Conservation (phyloP, 495 filamentous ascomycete species). For the Hyphodiscus hymeniophilus region DNA sequence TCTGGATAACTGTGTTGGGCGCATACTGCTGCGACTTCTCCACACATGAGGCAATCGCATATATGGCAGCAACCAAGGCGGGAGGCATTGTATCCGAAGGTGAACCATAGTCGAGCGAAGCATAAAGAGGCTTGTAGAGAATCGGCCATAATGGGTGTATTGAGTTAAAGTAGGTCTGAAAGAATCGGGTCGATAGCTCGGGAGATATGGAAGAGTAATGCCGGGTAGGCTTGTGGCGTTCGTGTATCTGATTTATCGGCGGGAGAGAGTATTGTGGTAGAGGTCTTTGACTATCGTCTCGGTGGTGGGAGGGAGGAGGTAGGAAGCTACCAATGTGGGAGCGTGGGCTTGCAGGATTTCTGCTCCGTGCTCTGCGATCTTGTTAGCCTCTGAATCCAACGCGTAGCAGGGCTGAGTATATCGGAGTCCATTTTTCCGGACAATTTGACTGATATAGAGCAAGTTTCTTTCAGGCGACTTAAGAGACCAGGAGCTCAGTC, state of each 20-base stretch:
- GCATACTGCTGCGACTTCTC: constrained; percentile 3
- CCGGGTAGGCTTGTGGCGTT: neutral
- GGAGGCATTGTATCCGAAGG: constrained; percentile 10
- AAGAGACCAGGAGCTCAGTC: too few relatives aligned
- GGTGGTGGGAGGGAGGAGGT: neutral
- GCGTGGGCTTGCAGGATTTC: neutral
- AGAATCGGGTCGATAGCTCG: constrained; percentile 10
- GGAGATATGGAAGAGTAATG: neutral
- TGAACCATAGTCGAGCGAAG: constrained; percentile 11
- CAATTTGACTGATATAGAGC: too few relatives aligned
- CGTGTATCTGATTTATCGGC: neutral
- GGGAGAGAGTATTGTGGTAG: neutral
- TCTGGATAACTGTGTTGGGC: neutral
- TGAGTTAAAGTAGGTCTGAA: constrained; percentile 18
- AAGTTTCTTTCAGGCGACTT: too few relatives aligned
- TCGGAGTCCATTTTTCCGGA: too few relatives aligned
- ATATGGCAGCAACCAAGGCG: constrained; percentile 16
- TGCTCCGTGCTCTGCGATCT: neutral
- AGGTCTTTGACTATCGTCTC: neutral
- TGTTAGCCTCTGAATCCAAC: neutral
- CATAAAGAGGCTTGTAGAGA: constrained; percentile 22
- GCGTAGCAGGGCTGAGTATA: too few relatives aligned
- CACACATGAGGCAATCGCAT: constrained; percentile 19
- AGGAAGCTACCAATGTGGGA: neutral
- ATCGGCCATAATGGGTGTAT: constrained; percentile 23